Evolutionary conservation across 148 eudicot genomes (phyloP).

Genomic region (Rhododendron henanense): DNA sequence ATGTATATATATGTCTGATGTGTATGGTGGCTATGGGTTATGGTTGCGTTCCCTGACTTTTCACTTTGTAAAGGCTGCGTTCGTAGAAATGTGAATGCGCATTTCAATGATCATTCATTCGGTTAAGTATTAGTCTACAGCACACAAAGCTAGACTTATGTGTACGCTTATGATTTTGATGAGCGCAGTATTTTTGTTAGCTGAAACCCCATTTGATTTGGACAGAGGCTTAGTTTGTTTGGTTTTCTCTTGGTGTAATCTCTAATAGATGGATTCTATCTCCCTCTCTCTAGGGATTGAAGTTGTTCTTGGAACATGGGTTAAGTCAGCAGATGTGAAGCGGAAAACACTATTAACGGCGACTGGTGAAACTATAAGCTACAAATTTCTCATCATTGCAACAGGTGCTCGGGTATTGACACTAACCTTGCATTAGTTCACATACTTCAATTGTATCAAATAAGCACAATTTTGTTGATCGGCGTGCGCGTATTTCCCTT

Average conservation of each 20-base stretch:
- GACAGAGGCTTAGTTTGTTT: background rate
- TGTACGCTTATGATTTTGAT: background rate
- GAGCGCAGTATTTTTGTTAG: background rate
- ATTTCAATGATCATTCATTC: background rate
- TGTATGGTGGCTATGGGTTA: background rate
- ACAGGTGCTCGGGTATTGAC: conserved; percentile 97
- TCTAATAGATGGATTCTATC: conserved; percentile 7
- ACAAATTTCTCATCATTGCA: conserved; percentile 86
- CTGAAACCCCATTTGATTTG: background rate
- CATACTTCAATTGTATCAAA: background rate
- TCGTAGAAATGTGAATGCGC: background rate
- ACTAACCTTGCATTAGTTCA: conserved; percentile 23
- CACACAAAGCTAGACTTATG: background rate
- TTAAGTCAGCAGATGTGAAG: conserved; percentile 88
- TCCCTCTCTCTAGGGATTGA: conserved; percentile 60
- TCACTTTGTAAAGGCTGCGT: background rate
- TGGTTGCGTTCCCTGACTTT: background rate
- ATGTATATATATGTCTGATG: background rate
- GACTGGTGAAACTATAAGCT: conserved; percentile 96
- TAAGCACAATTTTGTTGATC: background rate
- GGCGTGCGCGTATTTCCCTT: background rate
- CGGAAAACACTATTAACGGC: conserved; percentile 82
- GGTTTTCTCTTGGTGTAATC: background rate
- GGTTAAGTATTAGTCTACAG: background rate
- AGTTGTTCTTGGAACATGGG: conserved; percentile 88